Conservation (phyloP, 2,329 filamentous ascomycete genomes). For the Botrytis paeoniae region DNA sequence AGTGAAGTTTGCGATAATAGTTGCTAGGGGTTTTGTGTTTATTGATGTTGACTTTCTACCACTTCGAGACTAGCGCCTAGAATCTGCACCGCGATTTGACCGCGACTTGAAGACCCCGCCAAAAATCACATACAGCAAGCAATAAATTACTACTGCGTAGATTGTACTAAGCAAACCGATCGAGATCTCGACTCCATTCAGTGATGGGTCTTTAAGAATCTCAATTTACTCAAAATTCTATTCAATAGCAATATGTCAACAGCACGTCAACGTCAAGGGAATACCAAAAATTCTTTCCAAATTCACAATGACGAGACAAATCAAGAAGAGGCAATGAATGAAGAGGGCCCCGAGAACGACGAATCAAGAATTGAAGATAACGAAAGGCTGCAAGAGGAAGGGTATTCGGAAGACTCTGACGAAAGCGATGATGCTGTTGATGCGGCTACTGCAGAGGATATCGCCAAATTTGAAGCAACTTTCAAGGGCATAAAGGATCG, state of each 20-base stretch:
- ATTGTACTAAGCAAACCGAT: not conserved
- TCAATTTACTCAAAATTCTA: conserved; percentile 15
- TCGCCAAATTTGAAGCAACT: conserved; percentile 75
- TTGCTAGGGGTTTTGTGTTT: conserved; percentile 18
- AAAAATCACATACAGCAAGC: conserved; percentile 1
- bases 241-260: conserved; percentile 31
- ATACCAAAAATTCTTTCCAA: conserved; percentile 38
- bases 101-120: conserved; percentile 17
- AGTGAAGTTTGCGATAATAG: conserved; percentile 13
- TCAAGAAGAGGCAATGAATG: conserved; percentile 36
- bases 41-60: conserved; percentile 21
- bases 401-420: conserved; percentile 49
- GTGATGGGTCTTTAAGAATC: conserved; percentile 10
- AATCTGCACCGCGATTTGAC: conserved; percentile 14
- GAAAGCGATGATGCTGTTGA: conserved; percentile 62
- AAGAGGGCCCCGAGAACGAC: conserved; percentile 39
- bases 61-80: not conserved
- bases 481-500: conserved; percentile 81
- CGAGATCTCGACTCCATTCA: not conserved
- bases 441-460: conserved; percentile 73
- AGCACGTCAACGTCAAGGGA: conserved; percentile 31
- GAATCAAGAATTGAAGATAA: conserved; percentile 31
- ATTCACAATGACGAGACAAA: conserved; percentile 41
- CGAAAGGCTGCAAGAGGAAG: conserved; percentile 40
- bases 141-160: not conserved